These are phyloP conservation scores for Eucalyptus regnans DNA, from an alignment of 345 rosid genomes.

Conservation along the genomic window DNA sequence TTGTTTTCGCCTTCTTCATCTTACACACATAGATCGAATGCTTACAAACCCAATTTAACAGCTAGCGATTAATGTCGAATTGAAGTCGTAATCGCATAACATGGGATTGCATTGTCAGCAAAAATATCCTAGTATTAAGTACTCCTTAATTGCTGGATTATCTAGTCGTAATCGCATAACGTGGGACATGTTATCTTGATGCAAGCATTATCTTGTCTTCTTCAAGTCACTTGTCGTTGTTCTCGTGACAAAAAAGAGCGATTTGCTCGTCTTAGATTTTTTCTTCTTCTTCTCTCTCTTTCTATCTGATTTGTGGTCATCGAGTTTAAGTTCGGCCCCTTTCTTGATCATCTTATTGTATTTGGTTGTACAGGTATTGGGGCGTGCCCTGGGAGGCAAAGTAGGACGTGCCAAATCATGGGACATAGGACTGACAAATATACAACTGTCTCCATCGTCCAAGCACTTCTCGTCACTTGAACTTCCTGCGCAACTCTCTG, in stretches of 20 bases:
- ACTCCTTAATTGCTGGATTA: not conserved
- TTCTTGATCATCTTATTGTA: not conserved
- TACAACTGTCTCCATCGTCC: constrained; percentile 27
- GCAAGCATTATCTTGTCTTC: not conserved
- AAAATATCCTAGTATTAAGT: not conserved
- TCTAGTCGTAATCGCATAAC: too few species aligned
- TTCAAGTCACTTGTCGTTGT: not conserved
- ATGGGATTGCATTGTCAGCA: not conserved
- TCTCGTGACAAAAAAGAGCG: not conserved
- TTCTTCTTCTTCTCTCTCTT: not conserved
- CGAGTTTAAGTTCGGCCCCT: not conserved
- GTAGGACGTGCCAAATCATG: constrained; percentile 34
- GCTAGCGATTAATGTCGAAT: not conserved
- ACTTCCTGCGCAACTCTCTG: constrained; percentile 17
- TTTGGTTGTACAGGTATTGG: constrained; percentile 23
- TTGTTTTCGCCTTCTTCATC: not conserved
- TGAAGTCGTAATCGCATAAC: not conserved
- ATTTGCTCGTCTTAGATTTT: not conserved
- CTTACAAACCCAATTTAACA: not conserved
- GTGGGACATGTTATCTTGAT: not conserved
- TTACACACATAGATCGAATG: not conserved
- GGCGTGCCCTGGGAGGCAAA: constrained; percentile 53
- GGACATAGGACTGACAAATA: constrained; percentile 47
- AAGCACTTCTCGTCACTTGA: constrained; percentile 21
- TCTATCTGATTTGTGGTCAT: not conserved